A percentile compares a stretch with the other conserved stretches of the same genome.
Evolutionary conservation across 2,329 filamentous ascomycete species (phyloP).

Genomic region (Hymenoscyphus albidus): DNA sequence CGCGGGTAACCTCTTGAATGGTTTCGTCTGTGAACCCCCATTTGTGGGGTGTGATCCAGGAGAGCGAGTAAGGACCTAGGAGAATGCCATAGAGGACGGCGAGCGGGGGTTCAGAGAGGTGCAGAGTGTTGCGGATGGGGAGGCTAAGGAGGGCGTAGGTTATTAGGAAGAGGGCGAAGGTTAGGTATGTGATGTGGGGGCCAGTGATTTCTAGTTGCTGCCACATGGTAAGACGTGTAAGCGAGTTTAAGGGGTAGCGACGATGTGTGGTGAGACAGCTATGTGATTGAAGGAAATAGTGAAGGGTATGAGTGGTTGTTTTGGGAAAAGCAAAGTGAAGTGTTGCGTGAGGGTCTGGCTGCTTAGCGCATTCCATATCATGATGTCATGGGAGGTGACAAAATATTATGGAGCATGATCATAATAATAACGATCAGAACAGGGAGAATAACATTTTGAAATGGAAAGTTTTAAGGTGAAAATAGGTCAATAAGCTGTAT

Average conservation of each 20-base stretch:
- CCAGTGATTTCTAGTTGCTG: slow-evolving; percentile 52
- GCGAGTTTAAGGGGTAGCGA: not conserved
- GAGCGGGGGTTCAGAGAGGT: slow-evolving; percentile 55
- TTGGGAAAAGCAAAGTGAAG: not conserved
- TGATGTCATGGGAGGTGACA: slow-evolving; percentile 6
- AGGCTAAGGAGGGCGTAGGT: slow-evolving; percentile 57
- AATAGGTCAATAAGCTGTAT: not conserved
- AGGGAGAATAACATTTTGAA: not conserved
- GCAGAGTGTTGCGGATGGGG: slow-evolving; percentile 55
- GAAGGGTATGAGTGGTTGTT: not conserved
- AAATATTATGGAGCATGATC: not conserved
- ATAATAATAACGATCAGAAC: not conserved
- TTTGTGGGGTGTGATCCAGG: slow-evolving; percentile 55
- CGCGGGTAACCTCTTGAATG: slow-evolving; percentile 66
- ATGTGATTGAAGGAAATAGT: not conserved
- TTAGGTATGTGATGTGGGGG: slow-evolving; percentile 55
- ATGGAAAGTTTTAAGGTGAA: not conserved
- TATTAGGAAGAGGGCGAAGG: slow-evolving; percentile 54
- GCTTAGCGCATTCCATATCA: not conserved
- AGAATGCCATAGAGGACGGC: slow-evolving; percentile 69
- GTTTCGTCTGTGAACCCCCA: slow-evolving; percentile 68
- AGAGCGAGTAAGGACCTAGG: slow-evolving; percentile 63
- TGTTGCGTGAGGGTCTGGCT: not conserved
- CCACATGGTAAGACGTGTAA: slow-evolving; percentile 35
- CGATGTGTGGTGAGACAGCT: not conserved